Evolutionary conservation across 2,329 filamentous ascomycete species (phyloP).

Genomic region (Lasiodiplodia theobromae): DNA sequence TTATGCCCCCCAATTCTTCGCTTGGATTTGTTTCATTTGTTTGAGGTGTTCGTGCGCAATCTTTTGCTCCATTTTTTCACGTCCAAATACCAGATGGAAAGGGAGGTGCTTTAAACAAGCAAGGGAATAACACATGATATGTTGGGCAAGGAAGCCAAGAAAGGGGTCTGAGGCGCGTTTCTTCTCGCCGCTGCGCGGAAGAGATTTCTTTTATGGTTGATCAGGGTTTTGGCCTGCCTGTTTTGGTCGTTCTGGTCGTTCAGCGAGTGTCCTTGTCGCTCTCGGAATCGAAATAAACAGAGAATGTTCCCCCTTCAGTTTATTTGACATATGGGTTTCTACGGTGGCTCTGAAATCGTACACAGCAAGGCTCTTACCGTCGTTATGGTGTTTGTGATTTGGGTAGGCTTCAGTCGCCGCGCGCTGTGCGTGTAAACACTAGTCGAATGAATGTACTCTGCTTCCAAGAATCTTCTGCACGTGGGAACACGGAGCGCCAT

Average conservation of each 20-base stretch:
- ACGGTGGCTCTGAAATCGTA: conserved; percentile 18
- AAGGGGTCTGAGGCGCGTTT: conserved; percentile 23
- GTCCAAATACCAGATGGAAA: conserved; percentile 27
- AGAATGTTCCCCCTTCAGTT: conserved; percentile 17
- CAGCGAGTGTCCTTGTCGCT: conserved; percentile 23
- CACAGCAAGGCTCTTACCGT: neutral
- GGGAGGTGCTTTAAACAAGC: conserved; percentile 23
- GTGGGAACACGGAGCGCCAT: neutral
- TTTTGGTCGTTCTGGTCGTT: conserved; percentile 27
- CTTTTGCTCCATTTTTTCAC: conserved; percentile 18
- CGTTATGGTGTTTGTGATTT: conserved; percentile 8
- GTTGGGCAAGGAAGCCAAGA: conserved; percentile 26
- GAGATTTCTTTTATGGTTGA: conserved; percentile 26
- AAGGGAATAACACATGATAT: conserved; percentile 24
- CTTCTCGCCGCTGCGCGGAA: conserved; percentile 28
- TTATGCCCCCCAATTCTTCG: conserved; percentile 22
- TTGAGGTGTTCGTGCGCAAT: conserved; percentile 15
- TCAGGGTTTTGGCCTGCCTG: conserved; percentile 16
- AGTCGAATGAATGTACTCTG: conserved; percentile 24
- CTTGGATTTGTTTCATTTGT: conserved; percentile 27
- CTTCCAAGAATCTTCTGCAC: neutral
- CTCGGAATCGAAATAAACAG: conserved; percentile 26
- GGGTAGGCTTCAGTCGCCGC: conserved; percentile 13
- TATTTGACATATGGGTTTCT: conserved; percentile 17
- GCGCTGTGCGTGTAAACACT: conserved; percentile 26